These are phyloP conservation scores for Alternaria longipes DNA, from an alignment of 2,329 filamentous ascomycete genomes.

Conservation along the genomic window DNA sequence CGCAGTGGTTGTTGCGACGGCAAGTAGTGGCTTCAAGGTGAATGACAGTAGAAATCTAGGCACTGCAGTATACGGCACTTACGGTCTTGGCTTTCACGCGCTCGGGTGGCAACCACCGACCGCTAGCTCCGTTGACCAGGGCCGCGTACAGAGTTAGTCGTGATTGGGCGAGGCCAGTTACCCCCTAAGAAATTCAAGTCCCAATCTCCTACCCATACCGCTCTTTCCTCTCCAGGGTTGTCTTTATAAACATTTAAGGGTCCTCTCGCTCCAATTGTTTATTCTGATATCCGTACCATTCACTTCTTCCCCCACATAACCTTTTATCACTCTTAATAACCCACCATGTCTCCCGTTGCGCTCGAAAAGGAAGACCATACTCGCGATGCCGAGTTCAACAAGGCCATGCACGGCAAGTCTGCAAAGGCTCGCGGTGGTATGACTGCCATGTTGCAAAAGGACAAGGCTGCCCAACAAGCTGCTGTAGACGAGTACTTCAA, in stretches of 20 bases:
- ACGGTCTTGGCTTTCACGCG: slow-evolving; percentile 20
- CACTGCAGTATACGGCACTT: slow-evolving; percentile 16
- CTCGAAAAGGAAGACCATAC: slow-evolving; percentile 84
- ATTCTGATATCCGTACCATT: slow-evolving; percentile 8
- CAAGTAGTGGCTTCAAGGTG: slow-evolving; percentile 11
- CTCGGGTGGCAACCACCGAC: slow-evolving; percentile 19
- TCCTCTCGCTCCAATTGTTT: slow-evolving; percentile 28
- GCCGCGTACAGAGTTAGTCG: slow-evolving; percentile 23
- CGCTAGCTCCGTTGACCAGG: slow-evolving; percentile 19
- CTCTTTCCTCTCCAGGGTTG: slow-evolving; percentile 33
- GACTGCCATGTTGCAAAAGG: slow-evolving; percentile 85
- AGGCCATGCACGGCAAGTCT: slow-evolving; percentile 82
- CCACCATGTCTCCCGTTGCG: slow-evolving; percentile 61
- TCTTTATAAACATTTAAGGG: slow-evolving; percentile 25
- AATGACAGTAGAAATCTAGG: slow-evolving; percentile 32
- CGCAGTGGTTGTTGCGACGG: slow-evolving; percentile 17
- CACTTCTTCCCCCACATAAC: slow-evolving; percentile 6
- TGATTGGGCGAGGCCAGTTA: slow-evolving; percentile 24
- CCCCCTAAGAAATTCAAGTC: slow-evolving; percentile 25
- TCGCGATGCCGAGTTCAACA: slow-evolving; percentile 91
- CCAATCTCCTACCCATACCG: slow-evolving; percentile 39
- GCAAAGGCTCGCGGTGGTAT: slow-evolving; percentile 76
- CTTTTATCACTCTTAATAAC: slow-evolving; percentile 13
- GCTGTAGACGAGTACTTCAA: slow-evolving; percentile 94
- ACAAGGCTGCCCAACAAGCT: slow-evolving; percentile 77